A percentile compares a stretch with the other conserved stretches of the same genome.
These are phyloP conservation scores for Epichloe uncinata DNA, from an alignment of 2,329 filamentous ascomycete species.

Conservation along the genomic window DNA sequence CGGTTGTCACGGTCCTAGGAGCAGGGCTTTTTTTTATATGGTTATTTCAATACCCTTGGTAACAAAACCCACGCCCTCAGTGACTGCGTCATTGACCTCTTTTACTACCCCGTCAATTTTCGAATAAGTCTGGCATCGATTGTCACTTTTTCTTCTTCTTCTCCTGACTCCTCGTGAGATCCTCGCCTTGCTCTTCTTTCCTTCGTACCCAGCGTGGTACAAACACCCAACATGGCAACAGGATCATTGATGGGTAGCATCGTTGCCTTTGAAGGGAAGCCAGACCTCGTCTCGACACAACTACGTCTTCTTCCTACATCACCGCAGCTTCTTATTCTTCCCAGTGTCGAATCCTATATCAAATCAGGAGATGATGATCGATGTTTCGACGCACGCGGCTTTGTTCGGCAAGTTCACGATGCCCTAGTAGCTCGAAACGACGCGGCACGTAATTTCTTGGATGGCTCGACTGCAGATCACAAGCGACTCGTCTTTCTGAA, in stretches of 20 bases:
- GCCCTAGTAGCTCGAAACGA: constrained; percentile 34
- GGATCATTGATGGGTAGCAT: constrained; percentile 30
- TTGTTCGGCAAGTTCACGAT: constrained; percentile 37
- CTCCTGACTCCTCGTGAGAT: background rate
- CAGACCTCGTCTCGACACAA: constrained; percentile 43
- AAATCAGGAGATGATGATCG: background rate
- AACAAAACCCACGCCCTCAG: background rate
- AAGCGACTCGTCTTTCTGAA: constrained; percentile 47
- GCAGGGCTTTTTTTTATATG: background rate
- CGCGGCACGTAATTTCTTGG: constrained; percentile 37
- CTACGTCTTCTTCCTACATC: constrained; percentile 46
- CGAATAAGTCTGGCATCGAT: background rate
- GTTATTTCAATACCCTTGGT: background rate
- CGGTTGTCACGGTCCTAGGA: background rate
- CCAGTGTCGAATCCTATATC: constrained; percentile 16
- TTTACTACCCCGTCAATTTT: background rate
- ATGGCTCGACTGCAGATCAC: constrained; percentile 28
- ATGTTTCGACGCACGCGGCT: constrained; percentile 18
- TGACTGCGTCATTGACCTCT: background rate
- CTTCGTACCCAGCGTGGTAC: background rate
- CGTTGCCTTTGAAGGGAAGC: constrained; percentile 46
- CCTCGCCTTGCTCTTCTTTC: background rate
- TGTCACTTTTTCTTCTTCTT: background rate
- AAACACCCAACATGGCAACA: constrained; percentile 8
- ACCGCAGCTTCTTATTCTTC: constrained; percentile 43